Evolutionary conservation across 129 eudicot genomes (phyloP).

Genomic region (Helichrysum umbraculigerum): DNA sequence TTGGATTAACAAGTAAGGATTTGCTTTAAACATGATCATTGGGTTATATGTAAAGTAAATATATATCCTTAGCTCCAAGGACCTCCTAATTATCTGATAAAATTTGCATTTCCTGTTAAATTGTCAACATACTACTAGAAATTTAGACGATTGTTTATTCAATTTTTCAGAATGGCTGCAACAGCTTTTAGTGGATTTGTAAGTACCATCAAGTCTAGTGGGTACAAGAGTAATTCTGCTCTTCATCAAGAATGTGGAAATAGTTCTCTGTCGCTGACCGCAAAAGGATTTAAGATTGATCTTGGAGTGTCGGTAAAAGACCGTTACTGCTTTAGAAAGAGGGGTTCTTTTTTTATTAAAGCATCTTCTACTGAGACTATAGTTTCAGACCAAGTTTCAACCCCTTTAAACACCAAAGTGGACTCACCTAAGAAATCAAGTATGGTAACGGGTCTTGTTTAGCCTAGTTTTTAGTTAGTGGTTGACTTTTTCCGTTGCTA

Average conservation of each 20-base stretch:
- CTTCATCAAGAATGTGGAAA: conserved; percentile 42
- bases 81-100: not conserved
- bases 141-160: not conserved
- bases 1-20: not conserved
- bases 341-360: conserved; percentile 44
- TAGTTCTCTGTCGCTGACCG: conserved; percentile 40
- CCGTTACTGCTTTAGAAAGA: conserved; percentile 39
- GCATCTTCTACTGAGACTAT: conserved; percentile 66
- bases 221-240: conserved; percentile 42
- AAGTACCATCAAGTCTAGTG: conserved; percentile 49
- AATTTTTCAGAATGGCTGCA: conserved; percentile 71
- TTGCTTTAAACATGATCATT: not conserved
- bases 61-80: not conserved
- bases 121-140: not conserved
- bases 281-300: conserved; percentile 46
- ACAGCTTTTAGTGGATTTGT: conserved; percentile 58
- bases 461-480: not conserved
- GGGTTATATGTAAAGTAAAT: not conserved
- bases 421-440: conserved; percentile 73
- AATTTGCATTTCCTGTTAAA: not conserved
- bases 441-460: conserved; percentile 28
- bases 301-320: conserved; percentile 38
- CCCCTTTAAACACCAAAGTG: conserved; percentile 50
- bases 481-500: conserved; percentile 16
- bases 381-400: conserved; percentile 45